Conservation (phyloP, 495 filamentous ascomycete genomes). For the Penicillium simplicissimum region DNA sequence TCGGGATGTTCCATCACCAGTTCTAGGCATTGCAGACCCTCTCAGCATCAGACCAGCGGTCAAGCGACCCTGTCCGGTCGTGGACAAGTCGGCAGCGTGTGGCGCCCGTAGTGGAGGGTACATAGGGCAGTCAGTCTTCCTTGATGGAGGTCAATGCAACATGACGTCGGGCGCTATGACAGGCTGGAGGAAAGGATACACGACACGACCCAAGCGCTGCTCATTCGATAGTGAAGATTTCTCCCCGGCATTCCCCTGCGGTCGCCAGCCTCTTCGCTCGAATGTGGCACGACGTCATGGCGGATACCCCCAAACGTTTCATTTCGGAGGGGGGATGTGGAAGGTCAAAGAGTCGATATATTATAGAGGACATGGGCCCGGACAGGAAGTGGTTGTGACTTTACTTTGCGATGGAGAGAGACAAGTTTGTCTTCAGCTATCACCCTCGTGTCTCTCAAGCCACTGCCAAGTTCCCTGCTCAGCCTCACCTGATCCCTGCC, state of each 20-base stretch:
- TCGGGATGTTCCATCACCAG: neutral
- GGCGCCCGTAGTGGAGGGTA: neutral
- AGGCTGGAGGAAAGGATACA: neutral
- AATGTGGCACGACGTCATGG: neutral
- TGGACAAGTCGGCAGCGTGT: neutral
- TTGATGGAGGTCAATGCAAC: conserved; percentile 19
- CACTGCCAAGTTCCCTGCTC: conserved; percentile 10
- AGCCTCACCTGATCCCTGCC: conserved; percentile 16
- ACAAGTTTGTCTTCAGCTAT: neutral
- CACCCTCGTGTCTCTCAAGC: conserved; percentile 17
- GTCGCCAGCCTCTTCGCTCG: neutral
- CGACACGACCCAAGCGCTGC: neutral
- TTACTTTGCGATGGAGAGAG: neutral
- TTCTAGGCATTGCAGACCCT: neutral
- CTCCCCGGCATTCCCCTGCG: neutral
- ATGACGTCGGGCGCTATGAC: conserved; percentile 24
- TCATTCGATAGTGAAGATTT: neutral
- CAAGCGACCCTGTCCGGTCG: neutral
- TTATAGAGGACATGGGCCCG: neutral
- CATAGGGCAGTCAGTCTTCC: conserved; percentile 17
- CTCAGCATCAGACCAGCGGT: neutral
- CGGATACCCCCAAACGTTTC: neutral
- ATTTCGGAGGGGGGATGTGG: neutral
- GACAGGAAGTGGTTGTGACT: neutral
- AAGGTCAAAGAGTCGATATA: neutral